Percentiles rank a stretch among this genome's conserved stretches.
Evolutionary conservation across 345 rosid genomes (phyloP).

Genomic region (Gossypium longicalyx): DNA sequence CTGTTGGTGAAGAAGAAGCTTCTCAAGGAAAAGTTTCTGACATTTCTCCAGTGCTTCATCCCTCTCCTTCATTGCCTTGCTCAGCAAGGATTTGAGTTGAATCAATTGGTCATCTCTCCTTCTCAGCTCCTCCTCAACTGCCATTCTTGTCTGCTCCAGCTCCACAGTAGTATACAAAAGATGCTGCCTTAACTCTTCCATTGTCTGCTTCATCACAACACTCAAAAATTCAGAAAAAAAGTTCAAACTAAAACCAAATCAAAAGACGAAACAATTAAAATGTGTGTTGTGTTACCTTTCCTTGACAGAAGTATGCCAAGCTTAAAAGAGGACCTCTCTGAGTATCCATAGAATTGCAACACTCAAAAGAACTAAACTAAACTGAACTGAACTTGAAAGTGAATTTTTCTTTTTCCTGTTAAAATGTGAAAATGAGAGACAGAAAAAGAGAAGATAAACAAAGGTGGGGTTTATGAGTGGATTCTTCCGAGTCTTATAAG

Average conservation of each 20-base stretch:
- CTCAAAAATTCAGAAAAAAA: conserved; percentile 7
- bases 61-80: conserved; percentile 54
- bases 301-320: conserved; percentile 64
- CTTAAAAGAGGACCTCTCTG: conserved; percentile 46
- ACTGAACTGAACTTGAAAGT: not conserved
- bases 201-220: conserved; percentile 38
- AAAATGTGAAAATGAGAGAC: not conserved
- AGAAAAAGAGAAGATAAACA: conserved; percentile 1
- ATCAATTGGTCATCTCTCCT: conserved; percentile 62
- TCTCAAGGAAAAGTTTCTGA: conserved; percentile 52
- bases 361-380: not conserved
- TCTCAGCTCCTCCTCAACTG: conserved; percentile 69
- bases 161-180: conserved; percentile 64
- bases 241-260: not conserved
- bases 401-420: not conserved
- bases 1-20: conserved; percentile 43
- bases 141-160: conserved; percentile 68
- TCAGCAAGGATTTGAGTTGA: conserved; percentile 50
- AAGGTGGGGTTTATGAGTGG: conserved; percentile 27
- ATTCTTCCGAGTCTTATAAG: conserved; percentile 29
- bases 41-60: conserved; percentile 66
- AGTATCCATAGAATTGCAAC: conserved; percentile 46
- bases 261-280: not conserved
- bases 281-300: conserved; percentile 35
- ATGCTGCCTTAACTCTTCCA: conserved; percentile 67